Percentiles rank a stretch among this genome's conserved stretches.
These are phyloP conservation scores for Karstenula rhodostoma DNA, from an alignment of 2,329 filamentous ascomycete genomes.

Conservation along the genomic window DNA sequence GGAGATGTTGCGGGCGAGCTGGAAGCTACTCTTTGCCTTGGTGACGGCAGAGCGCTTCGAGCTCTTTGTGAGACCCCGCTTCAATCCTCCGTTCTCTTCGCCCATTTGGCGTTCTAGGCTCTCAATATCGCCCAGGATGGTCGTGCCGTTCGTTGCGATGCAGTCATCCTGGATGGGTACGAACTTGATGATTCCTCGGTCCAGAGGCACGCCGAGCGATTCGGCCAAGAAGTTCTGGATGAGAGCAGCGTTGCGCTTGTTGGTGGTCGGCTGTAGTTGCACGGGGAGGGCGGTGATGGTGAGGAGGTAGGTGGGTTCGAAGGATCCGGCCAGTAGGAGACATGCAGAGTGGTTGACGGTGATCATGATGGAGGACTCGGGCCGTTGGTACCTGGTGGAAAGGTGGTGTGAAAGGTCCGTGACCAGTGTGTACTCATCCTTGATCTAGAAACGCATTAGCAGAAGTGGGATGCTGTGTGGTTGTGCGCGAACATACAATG, in stretches of 20 bases:
- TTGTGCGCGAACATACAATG: constrained; percentile 52
- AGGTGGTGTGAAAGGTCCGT: constrained; percentile 77
- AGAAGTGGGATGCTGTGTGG: constrained; percentile 20
- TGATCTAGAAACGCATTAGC: constrained; percentile 63
- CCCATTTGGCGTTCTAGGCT: constrained; percentile 59
- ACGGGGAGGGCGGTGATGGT: constrained; percentile 74
- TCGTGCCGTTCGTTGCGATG: constrained; percentile 74
- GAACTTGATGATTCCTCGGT: constrained; percentile 78
- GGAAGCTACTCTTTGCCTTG: constrained; percentile 49
- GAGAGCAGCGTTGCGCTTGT: constrained; percentile 81
- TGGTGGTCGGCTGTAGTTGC: constrained; percentile 75
- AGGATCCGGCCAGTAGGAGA: constrained; percentile 76
- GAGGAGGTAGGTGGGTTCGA: constrained; percentile 81
- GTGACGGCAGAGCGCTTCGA: constrained; percentile 42
- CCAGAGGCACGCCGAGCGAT: constrained; percentile 69
- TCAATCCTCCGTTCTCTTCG: constrained; percentile 53
- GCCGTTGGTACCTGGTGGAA: constrained; percentile 77
- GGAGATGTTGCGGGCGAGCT: constrained; percentile 44
- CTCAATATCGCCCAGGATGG: constrained; percentile 72
- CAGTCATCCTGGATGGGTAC: constrained; percentile 74
- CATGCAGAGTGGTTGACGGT: constrained; percentile 78
- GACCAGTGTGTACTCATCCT: constrained; percentile 78
- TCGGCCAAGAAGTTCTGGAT: constrained; percentile 80
- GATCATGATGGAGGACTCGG: constrained; percentile 76
- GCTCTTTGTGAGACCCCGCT: constrained; percentile 50